phyloP scores from a whole-genome alignment of 257 asterid genomes.

The Petunia axillaris region DNA sequence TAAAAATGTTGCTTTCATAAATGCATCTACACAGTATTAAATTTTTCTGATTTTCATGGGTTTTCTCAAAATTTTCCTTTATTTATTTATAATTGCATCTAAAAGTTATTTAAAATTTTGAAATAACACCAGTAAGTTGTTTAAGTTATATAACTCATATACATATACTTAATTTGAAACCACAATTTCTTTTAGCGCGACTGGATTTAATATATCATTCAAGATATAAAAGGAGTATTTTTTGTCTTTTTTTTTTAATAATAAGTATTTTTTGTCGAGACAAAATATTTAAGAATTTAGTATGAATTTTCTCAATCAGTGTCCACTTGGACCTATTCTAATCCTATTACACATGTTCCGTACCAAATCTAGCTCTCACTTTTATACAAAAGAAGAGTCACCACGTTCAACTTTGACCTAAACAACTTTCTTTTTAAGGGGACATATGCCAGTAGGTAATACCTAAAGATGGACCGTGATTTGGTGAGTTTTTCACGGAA shows the following conservation, averaged over 20 bases:
- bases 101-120: not conserved
- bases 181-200: not conserved
- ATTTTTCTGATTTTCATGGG: not conserved
- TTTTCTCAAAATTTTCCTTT: not conserved
- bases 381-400: not conserved
- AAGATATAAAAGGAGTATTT: not conserved
- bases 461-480: not conserved
- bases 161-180: not conserved
- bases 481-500: not conserved
- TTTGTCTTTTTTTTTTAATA: not conserved
- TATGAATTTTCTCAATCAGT: slow-evolving; percentile 13
- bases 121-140: not conserved
- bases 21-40: not conserved
- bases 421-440: not conserved
- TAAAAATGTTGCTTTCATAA: not conserved
- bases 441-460: not conserved
- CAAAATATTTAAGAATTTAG: not conserved
- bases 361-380: slow-evolving; percentile 1
- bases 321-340: not conserved
- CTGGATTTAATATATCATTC: not conserved
- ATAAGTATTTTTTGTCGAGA: not conserved
- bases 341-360: not conserved
- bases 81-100: not conserved
- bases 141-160: not conserved
- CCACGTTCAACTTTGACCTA: slow-evolving; percentile 7